Evolutionary conservation across 768 basidiomycete species (phyloP).

Genomic region (Leucocoprinus sp.): DNA sequence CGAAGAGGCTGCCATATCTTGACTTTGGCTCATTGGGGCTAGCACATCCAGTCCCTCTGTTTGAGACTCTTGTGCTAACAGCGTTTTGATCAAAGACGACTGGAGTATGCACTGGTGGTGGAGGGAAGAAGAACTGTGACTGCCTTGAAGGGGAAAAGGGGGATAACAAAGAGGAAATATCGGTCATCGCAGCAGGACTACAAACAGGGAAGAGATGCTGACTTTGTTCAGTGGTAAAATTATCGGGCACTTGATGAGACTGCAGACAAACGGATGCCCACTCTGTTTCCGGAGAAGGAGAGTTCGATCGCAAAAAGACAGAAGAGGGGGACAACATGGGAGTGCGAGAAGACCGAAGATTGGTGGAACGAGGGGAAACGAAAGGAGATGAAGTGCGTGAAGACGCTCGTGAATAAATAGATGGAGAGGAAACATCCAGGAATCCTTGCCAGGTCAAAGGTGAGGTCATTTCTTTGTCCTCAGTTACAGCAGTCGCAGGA

Average conservation of each 20-base stretch:
- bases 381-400: conserved; percentile 26
- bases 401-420: conserved; percentile 36
- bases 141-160: conserved; percentile 23
- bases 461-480: conserved; percentile 48
- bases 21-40: conserved; percentile 15
- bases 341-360: conserved; percentile 19
- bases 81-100: conserved; percentile 9
- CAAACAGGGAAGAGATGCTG: conserved; percentile 35
- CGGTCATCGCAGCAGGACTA: conserved; percentile 28
- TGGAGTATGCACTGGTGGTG: conserved; percentile 11
- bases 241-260: conserved; percentile 19
- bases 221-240: conserved; percentile 24
- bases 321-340: conserved; percentile 25
- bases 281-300: conserved; percentile 17
- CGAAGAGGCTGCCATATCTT: conserved; percentile 32
- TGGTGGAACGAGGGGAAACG: conserved; percentile 19
- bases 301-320: conserved; percentile 16
- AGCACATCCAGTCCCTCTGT: not conserved
- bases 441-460: conserved; percentile 41
- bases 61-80: conserved; percentile 18
- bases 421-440: conserved; percentile 35
- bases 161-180: conserved; percentile 24
- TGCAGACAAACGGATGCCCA: conserved; percentile 23
- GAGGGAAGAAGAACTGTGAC: conserved; percentile 13
- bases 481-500: conserved; percentile 30